Conservation (phyloP, 371 early-diverging fungal genomes). For the Lichtheimia hyalospora region DNA sequence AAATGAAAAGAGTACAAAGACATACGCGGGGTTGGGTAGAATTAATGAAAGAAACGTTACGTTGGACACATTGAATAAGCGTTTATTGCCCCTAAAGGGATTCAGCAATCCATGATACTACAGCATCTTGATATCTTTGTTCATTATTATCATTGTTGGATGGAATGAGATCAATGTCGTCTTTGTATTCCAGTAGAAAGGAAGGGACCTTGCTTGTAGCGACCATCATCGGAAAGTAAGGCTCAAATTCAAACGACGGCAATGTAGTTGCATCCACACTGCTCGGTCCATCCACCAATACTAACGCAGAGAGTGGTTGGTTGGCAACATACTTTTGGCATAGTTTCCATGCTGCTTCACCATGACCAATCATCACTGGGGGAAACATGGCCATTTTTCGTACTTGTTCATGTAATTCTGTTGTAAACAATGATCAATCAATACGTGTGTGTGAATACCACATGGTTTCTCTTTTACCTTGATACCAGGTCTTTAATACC, state of each 20-base stretch:
- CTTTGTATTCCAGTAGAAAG: conserved; percentile 30
- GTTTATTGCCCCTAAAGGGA: not conserved
- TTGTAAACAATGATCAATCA: not conserved
- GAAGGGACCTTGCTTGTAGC: conserved; percentile 13
- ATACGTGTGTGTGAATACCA: not conserved
- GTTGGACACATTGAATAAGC: conserved; percentile 1
- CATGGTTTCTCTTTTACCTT: conserved; percentile 17
- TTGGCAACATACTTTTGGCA: conserved; percentile 41
- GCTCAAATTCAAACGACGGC: conserved; percentile 36
- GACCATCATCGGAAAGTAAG: conserved; percentile 33
- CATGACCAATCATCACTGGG: conserved; percentile 36
- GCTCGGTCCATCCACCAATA: conserved; percentile 14
- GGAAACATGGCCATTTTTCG: conserved; percentile 36
- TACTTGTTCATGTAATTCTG: conserved; percentile 17
- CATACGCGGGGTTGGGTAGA: not conserved
- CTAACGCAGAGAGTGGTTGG: conserved; percentile 39
- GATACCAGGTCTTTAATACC: conserved; percentile 19
- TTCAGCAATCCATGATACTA: conserved; percentile 34
- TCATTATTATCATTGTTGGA: conserved; percentile 3
- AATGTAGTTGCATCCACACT: not conserved
- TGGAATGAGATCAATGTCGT: conserved; percentile 21
- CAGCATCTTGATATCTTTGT: conserved; percentile 3
- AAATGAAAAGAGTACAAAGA: not conserved
- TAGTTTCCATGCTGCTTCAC: conserved; percentile 28
- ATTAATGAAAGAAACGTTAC: not conserved